Percentiles rank a stretch among this genome's conserved stretches.
These are phyloP conservation scores for Porphyrellus sp. DNA, from an alignment of 1,284 basidiomycete genomes.

Conservation along the genomic window DNA sequence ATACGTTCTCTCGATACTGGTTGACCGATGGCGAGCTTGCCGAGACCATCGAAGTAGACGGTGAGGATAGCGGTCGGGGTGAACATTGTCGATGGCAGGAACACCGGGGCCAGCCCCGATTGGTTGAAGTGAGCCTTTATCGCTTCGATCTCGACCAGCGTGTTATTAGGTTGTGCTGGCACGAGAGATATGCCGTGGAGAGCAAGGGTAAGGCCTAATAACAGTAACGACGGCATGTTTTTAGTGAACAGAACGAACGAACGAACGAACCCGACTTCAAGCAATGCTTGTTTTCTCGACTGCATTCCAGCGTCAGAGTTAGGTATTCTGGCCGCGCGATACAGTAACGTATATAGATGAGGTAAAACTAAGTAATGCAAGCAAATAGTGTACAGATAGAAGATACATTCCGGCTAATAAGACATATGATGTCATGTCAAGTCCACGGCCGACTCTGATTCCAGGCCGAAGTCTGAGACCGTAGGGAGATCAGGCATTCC, in stretches of 20 bases:
- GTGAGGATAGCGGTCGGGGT: slow-evolving; percentile 52
- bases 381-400: slow-evolving; percentile 36
- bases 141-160: slow-evolving; percentile 44
- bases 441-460: slow-evolving; percentile 28
- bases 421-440: slow-evolving; percentile 25
- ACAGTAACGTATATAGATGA: slow-evolving; percentile 11
- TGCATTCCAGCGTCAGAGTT: slow-evolving; percentile 23
- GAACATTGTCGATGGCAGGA: slow-evolving; percentile 48
- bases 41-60: slow-evolving; percentile 50
- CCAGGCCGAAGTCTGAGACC: slow-evolving; percentile 29
- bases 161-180: slow-evolving; percentile 41
- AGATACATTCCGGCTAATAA: slow-evolving; percentile 22
- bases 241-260: background rate
- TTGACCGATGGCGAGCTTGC: slow-evolving; percentile 56
- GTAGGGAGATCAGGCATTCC: slow-evolving; percentile 38
- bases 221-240: slow-evolving; percentile 19
- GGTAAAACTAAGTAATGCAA: slow-evolving; percentile 29
- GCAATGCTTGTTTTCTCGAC: background rate
- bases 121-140: slow-evolving; percentile 61
- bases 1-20: slow-evolving; percentile 52
- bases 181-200: slow-evolving; percentile 38
- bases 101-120: slow-evolving; percentile 56
- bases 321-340: slow-evolving; percentile 16
- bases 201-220: slow-evolving; percentile 36
- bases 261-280: background rate